These are phyloP conservation scores for Vitellaria paradoxa DNA, from an alignment of 179 eudicot species.

Conservation along the genomic window DNA sequence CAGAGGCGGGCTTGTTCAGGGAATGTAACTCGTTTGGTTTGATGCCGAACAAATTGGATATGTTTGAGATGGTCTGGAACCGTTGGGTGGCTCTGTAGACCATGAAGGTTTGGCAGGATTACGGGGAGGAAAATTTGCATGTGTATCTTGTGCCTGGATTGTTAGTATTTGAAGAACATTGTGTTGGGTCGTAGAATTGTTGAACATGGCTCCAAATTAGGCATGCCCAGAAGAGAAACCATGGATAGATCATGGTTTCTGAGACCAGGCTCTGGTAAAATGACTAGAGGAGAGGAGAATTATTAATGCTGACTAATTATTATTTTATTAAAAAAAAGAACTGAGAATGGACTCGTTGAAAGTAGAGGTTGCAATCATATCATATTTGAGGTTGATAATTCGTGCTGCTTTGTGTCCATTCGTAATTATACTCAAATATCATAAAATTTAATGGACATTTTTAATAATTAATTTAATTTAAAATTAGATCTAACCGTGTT, in stretches of 20 bases:
- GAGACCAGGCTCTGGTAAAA: not conserved
- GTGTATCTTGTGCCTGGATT: slow-evolving; percentile 35
- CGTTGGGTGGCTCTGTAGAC: slow-evolving; percentile 27
- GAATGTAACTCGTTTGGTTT: slow-evolving; percentile 17
- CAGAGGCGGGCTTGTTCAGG: slow-evolving; percentile 21
- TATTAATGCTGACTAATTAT: no score
- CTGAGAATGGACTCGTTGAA: no score
- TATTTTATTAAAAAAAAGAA: no score
- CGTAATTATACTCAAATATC: no score
- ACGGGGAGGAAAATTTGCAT: slow-evolving; percentile 21
- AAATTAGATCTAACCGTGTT: no score
- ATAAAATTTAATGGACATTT: no score
- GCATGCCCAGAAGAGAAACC: slow-evolving; percentile 13
- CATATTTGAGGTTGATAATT: no score
- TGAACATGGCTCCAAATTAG: slow-evolving; percentile 17
- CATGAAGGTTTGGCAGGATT: slow-evolving; percentile 31
- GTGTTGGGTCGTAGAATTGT: slow-evolving; percentile 35
- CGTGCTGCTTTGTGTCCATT: no score
- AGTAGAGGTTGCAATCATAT: no score
- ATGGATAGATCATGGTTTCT: slow-evolving; percentile 15
- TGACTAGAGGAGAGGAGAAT: no score
- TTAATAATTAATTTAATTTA: no score
- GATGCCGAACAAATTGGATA: slow-evolving; percentile 26
- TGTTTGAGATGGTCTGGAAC: slow-evolving; percentile 28
- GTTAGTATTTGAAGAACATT: slow-evolving; percentile 20